Percentiles rank a stretch among this genome's conserved stretches.
phyloP scores from a whole-genome alignment of 345 rosid species.

The Salix purpurea region DNA sequence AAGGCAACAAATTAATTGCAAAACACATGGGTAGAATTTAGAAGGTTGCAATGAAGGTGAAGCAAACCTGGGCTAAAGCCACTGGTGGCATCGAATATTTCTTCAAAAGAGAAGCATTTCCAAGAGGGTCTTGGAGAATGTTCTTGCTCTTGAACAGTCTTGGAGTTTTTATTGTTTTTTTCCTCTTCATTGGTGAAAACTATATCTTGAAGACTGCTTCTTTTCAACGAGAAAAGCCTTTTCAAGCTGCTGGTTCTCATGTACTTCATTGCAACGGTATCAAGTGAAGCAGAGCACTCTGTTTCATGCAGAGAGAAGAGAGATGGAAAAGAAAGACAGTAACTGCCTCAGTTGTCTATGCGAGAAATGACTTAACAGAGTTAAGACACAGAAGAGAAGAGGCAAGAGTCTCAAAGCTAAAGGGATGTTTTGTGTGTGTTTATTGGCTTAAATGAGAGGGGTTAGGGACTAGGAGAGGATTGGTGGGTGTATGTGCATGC shows the following conservation, averaged over 20 bases:
- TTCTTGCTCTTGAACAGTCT: conserved; percentile 30
- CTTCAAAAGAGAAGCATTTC: conserved; percentile 89
- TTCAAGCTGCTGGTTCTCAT: conserved; percentile 74
- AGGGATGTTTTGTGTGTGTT: conserved; percentile 1
- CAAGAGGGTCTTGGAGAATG: conserved; percentile 59
- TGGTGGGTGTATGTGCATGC: background rate
- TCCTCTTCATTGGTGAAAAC: conserved; percentile 26
- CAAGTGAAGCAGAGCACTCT: conserved; percentile 15
- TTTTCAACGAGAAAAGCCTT: conserved; percentile 68
- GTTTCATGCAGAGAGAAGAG: conserved; percentile 21
- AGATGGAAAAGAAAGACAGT: background rate
- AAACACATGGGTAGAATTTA: background rate
- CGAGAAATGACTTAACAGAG: background rate
- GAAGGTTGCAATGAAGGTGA: background rate
- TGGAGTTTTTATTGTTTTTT: conserved; percentile 17
- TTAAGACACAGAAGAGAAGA: background rate
- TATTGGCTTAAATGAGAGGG: background rate
- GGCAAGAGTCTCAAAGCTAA: background rate
- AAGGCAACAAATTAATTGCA: background rate
- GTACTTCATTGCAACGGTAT: conserved; percentile 57
- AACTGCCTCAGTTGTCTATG: background rate
- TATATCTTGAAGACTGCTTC: conserved; percentile 49
- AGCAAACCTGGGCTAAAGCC: conserved; percentile 61
- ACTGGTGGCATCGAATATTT: conserved; percentile 70
- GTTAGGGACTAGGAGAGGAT: background rate